Evolutionary conservation across 2,329 filamentous ascomycete species (phyloP), one percentile per base, ranked within the genome.

Genomic region (Fusarium nodosum): DNA sequence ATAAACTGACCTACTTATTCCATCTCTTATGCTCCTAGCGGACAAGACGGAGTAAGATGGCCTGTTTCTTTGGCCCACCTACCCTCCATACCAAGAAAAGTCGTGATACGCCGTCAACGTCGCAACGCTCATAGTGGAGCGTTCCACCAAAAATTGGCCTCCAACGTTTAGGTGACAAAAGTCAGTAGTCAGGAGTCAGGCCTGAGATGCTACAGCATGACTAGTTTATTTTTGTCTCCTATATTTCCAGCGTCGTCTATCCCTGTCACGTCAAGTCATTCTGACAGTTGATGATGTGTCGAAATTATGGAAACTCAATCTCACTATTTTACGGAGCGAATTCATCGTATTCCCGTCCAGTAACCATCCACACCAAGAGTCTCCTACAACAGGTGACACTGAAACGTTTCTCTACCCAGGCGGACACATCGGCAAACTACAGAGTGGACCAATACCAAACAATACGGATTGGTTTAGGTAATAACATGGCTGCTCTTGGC

Each of bases 91-190:
- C 22, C 22, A 24, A 24, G 22, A 24, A 24, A 20, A 39, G 36
- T 39, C n/a, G 36, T 46, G 44, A 16, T 41, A 9, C 33, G 39
- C 48, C 48, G 48, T 51, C 24, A 51, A 38, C 28, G 48, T 51
- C 7, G 34, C 34, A 51, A 28, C 47, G 34, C 33, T 41, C 18
- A n/a, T 7, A 18, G 26, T 47, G 28, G 24, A 51, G 18, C 24
- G 33, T 26, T 26, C 48, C 48, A 51, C 48, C 18, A 16, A 28
- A 28, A 11, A 28, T 28, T 28, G 28, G 28, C 28, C 28, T 15
- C 16, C 12, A 16, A 33, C 7, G 2, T 39, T 39, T 20, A 39
- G 12, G 20, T n/a, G 20, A 8, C 36, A 20, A 8, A 38, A 39
- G 7, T 39, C 20, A 39, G 12, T 7, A 20, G n/a, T 13, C n/a